These are phyloP conservation scores for Nannochloropsis granulata DNA, from an alignment of 108 stramenopile species.

Conservation along the genomic window DNA sequence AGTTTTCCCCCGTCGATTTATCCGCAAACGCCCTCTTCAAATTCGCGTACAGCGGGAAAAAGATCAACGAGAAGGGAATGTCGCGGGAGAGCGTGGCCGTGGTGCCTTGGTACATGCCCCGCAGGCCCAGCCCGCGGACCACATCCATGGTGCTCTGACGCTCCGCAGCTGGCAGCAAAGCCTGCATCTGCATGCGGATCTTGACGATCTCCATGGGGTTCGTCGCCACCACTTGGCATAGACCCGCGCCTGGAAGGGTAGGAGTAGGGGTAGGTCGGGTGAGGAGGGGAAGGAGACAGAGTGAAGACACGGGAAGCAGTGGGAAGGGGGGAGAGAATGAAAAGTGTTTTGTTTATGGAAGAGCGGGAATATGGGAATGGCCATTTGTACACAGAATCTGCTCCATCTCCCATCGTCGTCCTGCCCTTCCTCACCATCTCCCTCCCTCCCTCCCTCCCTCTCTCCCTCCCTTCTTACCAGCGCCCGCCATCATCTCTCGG, in stretches of 20 bases:
- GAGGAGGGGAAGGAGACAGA: background rate
- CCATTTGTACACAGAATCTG: no score
- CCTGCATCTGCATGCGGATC: slow-evolving; percentile 46
- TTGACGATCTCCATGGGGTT: slow-evolving; percentile 58
- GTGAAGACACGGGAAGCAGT: background rate
- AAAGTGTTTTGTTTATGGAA: background rate
- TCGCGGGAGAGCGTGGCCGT: slow-evolving; percentile 42
- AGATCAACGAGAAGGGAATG: slow-evolving; percentile 46
- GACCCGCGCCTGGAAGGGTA: slow-evolving; percentile 35
- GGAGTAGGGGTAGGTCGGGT: background rate
- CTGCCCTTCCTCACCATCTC: background rate
- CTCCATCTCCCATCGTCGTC: no score
- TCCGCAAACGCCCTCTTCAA: slow-evolving; percentile 22
- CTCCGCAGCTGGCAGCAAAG: slow-evolving; percentile 2
- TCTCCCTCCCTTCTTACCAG: background rate
- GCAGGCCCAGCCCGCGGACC: slow-evolving; percentile 33
- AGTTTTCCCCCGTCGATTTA: background rate
- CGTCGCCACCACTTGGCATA: slow-evolving; percentile 48
- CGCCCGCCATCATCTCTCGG: slow-evolving; percentile 5
- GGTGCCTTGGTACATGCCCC: slow-evolving; percentile 47
- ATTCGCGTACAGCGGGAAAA: slow-evolving; percentile 44
- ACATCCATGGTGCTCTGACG: slow-evolving; percentile 5
- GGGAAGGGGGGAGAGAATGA: background rate
- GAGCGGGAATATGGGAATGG: background rate
- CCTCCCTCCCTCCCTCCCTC: background rate